These are phyloP conservation scores for Ochetophila trinervis DNA, from an alignment of 306 rosid genomes.

Conservation along the genomic window DNA sequence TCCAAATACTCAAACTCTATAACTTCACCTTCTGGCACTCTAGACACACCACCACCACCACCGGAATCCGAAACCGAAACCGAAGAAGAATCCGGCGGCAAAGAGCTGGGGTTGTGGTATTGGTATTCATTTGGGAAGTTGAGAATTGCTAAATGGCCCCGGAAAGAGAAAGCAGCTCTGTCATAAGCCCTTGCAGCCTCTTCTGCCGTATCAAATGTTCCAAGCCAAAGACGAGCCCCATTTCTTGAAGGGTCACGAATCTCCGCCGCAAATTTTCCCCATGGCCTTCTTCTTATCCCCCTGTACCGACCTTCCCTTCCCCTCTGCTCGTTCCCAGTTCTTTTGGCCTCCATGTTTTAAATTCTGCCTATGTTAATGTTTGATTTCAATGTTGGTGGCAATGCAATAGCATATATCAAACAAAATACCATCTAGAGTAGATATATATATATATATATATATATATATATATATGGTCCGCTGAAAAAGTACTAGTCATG, in stretches of 20 bases:
- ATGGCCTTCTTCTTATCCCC: slow-evolving; percentile 82
- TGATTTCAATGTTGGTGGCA: slow-evolving; percentile 10
- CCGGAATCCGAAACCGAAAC: slow-evolving; percentile 2
- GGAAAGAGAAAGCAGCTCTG: slow-evolving; percentile 64
- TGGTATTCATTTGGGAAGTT: slow-evolving; percentile 76
- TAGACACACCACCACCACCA: neutral
- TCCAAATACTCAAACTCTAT: slow-evolving; percentile 71
- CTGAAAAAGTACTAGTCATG: neutral
- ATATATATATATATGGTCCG: neutral
- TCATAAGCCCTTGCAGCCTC: slow-evolving; percentile 92
- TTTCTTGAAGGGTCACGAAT: slow-evolving; percentile 88
- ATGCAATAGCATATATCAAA: neutral
- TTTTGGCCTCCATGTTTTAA: slow-evolving; percentile 45
- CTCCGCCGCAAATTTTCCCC: slow-evolving; percentile 94
- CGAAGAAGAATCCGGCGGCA: slow-evolving; percentile 25
- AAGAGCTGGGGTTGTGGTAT: slow-evolving; percentile 20
- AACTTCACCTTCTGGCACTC: slow-evolving; percentile 15
- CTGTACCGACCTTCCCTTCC: slow-evolving; percentile 44
- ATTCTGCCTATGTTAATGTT: too few species aligned
- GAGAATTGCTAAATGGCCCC: slow-evolving; percentile 83
- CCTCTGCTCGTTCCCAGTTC: slow-evolving; percentile 4
- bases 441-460: neutral
- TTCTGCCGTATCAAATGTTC: slow-evolving; percentile 80
- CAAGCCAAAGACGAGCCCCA: slow-evolving; percentile 81
- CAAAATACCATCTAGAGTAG: too few species aligned